Evolutionary conservation across 768 basidiomycete genomes (phyloP).

Genomic region (Sarcodon aspratus): DNA sequence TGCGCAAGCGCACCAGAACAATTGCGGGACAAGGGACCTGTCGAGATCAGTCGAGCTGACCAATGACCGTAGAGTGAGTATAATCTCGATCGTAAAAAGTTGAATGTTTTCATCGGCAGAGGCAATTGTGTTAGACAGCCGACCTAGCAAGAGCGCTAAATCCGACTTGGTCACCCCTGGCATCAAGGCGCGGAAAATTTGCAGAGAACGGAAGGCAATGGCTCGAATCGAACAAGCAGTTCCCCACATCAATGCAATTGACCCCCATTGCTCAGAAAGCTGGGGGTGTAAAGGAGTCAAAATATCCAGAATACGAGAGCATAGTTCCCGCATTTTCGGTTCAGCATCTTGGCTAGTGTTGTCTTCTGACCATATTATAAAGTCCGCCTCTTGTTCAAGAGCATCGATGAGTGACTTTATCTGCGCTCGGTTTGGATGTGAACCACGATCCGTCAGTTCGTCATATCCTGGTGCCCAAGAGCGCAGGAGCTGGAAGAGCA

Average conservation of each 20-base stretch:
- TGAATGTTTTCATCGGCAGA: slow-evolving; percentile 69
- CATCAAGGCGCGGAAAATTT: slow-evolving; percentile 76
- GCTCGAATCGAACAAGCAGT: slow-evolving; percentile 80
- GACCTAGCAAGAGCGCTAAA: slow-evolving; percentile 69
- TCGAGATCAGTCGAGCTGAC: slow-evolving; percentile 46
- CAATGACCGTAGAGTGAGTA: slow-evolving; percentile 61
- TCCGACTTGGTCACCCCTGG: slow-evolving; percentile 60
- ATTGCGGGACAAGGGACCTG: slow-evolving; percentile 55
- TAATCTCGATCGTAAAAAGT: slow-evolving; percentile 72
- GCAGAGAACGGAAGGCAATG: slow-evolving; percentile 80
- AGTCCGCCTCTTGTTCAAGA: slow-evolving; percentile 48
- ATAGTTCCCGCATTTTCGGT: slow-evolving; percentile 59
- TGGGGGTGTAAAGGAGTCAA: slow-evolving; percentile 59
- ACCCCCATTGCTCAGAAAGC: slow-evolving; percentile 71
- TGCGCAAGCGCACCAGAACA: slow-evolving; percentile 82
- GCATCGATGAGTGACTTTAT: slow-evolving; percentile 39
- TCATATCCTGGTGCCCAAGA: slow-evolving; percentile 75
- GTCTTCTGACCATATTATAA: slow-evolving; percentile 63
- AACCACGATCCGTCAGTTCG: slow-evolving; percentile 49
- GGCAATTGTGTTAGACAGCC: slow-evolving; percentile 77
- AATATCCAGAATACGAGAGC: slow-evolving; percentile 52
- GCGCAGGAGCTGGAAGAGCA: slow-evolving; percentile 78
- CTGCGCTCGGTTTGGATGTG: slow-evolving; percentile 31
- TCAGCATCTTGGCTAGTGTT: slow-evolving; percentile 44
- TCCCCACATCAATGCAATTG: slow-evolving; percentile 72